These are phyloP conservation scores for Scedosporium minutisporum DNA, from an alignment of 2,329 filamentous ascomycete genomes.

Conservation along the genomic window DNA sequence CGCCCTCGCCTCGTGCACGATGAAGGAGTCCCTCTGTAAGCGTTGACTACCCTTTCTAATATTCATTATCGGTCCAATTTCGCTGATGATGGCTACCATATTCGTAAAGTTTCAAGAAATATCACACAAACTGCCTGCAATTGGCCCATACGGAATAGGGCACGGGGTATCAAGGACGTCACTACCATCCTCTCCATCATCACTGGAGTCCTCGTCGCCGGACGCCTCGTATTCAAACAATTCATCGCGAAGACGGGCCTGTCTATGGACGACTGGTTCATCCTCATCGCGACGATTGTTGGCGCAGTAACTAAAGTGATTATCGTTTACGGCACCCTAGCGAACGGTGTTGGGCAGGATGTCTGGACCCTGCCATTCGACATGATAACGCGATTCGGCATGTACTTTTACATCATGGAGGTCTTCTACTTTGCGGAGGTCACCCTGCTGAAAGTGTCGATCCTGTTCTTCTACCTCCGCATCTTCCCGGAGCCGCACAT, in stretches of 20 bases:
- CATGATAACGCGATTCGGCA: slow-evolving; percentile 28
- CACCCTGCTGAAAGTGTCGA: slow-evolving; percentile 33
- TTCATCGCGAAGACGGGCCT: slow-evolving; percentile 21
- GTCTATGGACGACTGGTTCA: slow-evolving; percentile 25
- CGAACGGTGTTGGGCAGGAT: slow-evolving; percentile 32
- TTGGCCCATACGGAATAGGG: slow-evolving; percentile 17
- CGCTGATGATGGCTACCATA: not conserved
- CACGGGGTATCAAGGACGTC: slow-evolving; percentile 20
- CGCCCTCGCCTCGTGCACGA: not conserved
- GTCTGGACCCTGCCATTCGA: slow-evolving; percentile 32
- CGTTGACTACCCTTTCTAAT: not conserved
- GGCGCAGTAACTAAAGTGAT: slow-evolving; percentile 20
- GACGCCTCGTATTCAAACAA: slow-evolving; percentile 26
- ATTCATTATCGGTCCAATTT: not conserved
- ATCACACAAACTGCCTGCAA: slow-evolving; percentile 17
- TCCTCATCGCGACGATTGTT: slow-evolving; percentile 17
- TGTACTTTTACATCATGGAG: slow-evolving; percentile 27
- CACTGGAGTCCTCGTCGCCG: slow-evolving; percentile 23
- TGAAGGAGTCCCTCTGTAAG: not conserved
- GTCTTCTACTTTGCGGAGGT: slow-evolving; percentile 33
- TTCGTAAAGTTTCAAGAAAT: slow-evolving; percentile 13
- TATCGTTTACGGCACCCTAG: slow-evolving; percentile 16
- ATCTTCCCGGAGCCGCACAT: slow-evolving; percentile 32
- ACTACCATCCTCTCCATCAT: slow-evolving; percentile 21
- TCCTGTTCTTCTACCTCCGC: slow-evolving; percentile 40